A percentile compares a stretch with the other conserved stretches of the same genome.
Conservation (phyloP, 805 yeast species). For the Starmerella potacharoeniae region DNA sequence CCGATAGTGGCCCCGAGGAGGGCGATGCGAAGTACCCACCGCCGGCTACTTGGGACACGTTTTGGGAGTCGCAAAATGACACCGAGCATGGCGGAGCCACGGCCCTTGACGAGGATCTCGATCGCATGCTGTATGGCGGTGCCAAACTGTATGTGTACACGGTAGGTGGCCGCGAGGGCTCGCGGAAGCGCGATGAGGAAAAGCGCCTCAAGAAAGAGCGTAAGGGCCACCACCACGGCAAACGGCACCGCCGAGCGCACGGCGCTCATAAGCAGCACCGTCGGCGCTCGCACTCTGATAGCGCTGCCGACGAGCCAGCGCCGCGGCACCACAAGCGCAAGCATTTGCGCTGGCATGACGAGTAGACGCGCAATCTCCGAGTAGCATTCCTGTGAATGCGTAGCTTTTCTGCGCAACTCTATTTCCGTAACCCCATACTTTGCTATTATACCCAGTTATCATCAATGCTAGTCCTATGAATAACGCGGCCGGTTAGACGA, state of each 20-base stretch:
- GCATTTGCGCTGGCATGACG: conserved; percentile 3
- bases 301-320: neutral
- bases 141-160: neutral
- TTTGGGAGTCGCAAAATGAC: neutral
- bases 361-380: neutral
- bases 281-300: neutral
- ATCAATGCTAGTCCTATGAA: too few relatives aligned
- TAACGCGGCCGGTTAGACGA: too few relatives aligned
- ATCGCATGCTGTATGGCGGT: neutral
- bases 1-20: neutral
- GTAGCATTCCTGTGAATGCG: too few relatives aligned
- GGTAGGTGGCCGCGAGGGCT: neutral
- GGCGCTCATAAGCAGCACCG: neutral
- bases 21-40: neutral
- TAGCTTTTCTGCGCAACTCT: too few relatives aligned
- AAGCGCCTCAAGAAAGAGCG: neutral
- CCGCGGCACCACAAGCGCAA: neutral
- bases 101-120: neutral
- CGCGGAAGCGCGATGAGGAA: neutral
- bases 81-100: neutral
- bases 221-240: neutral
- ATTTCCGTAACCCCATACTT: too few relatives aligned
- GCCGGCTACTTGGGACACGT: neutral
- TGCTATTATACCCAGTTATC: too few relatives aligned
- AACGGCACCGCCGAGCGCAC: neutral